Evolutionary conservation across 2,329 filamentous ascomycete species (phyloP).

Genomic region (Neocucurbitaria cava): DNA sequence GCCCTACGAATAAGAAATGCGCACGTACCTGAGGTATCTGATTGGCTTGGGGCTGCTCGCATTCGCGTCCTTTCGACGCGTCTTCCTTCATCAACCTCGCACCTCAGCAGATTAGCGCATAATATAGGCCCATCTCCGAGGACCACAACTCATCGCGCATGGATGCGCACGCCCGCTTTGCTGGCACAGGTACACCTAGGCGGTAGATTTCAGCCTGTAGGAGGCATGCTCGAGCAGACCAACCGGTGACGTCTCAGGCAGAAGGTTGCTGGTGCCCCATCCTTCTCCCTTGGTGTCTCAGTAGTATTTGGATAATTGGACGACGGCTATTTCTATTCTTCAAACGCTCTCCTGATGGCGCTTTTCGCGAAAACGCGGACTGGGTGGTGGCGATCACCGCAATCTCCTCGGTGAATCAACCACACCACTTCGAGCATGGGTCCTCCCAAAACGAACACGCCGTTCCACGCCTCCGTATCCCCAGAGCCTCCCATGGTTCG

Average conservation of each 20-base stretch:
- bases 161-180: slow-evolving; percentile 14
- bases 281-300: slow-evolving; percentile 26
- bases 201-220: slow-evolving; percentile 2
- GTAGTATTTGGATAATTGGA: slow-evolving; percentile 17
- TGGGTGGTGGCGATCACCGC: slow-evolving; percentile 29
- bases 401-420: slow-evolving; percentile 35
- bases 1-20: slow-evolving; percentile 17
- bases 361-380: slow-evolving; percentile 16
- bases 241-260: slow-evolving; percentile 3
- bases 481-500: slow-evolving; percentile 19
- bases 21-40: slow-evolving; percentile 2
- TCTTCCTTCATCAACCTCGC: slow-evolving; percentile 23
- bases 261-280: slow-evolving; percentile 9
- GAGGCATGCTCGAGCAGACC: slow-evolving; percentile 3
- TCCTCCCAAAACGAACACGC: slow-evolving; percentile 24
- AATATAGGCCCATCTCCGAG: slow-evolving; percentile 3
- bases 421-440: slow-evolving; percentile 30
- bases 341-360: slow-evolving; percentile 15
- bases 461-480: slow-evolving; percentile 36
- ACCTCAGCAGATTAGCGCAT: slow-evolving; percentile 9
- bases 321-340: slow-evolving; percentile 14
- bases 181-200: slow-evolving; percentile 2
- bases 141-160: slow-evolving; percentile 12
- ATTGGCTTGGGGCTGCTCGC: slow-evolving; percentile 14
- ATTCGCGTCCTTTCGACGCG: slow-evolving; percentile 16